These are phyloP conservation scores for Eucalyptus pumila DNA, from an alignment of 345 rosid species.

Conservation along the genomic window DNA sequence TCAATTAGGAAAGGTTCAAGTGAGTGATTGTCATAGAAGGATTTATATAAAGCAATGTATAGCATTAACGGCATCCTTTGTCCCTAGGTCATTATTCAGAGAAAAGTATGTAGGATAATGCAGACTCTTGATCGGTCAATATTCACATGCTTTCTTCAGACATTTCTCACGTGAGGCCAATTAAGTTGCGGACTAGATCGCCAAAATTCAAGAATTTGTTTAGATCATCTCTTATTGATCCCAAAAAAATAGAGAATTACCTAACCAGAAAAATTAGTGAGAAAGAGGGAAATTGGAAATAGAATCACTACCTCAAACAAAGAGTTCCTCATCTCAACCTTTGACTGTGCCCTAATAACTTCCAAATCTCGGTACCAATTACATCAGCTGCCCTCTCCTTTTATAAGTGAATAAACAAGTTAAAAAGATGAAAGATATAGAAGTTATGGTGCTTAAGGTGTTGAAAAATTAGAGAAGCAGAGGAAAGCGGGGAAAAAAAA, in stretches of 20 bases:
- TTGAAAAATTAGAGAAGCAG: neutral
- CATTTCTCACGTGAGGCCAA: accelerated
- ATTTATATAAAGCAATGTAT: accelerated
- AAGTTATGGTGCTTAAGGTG: neutral
- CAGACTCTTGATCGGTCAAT: too few relatives aligned
- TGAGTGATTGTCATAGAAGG: neutral
- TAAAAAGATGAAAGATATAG: neutral
- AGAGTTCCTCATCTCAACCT: neutral
- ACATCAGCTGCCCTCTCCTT: neutral
- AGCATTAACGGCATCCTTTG: too few relatives aligned
- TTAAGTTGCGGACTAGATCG: accelerated
- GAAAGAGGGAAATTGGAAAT: neutral
- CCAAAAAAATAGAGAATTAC: too few relatives aligned
- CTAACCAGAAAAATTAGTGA: too few relatives aligned
- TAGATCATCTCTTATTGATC: too few relatives aligned
- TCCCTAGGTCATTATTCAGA: neutral
- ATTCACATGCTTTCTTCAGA: accelerated
- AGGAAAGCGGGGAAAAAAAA: too few relatives aligned
- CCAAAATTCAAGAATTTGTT: accelerated
- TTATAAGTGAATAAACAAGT: neutral
- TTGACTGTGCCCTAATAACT: neutral
- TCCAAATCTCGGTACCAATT: accelerated
- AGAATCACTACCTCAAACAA: neutral
- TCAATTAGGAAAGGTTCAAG: neutral
- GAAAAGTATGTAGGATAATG: neutral